phyloP scores from a whole-genome alignment of 176 grass and related monocot genomes.

The Musa beccarii region DNA sequence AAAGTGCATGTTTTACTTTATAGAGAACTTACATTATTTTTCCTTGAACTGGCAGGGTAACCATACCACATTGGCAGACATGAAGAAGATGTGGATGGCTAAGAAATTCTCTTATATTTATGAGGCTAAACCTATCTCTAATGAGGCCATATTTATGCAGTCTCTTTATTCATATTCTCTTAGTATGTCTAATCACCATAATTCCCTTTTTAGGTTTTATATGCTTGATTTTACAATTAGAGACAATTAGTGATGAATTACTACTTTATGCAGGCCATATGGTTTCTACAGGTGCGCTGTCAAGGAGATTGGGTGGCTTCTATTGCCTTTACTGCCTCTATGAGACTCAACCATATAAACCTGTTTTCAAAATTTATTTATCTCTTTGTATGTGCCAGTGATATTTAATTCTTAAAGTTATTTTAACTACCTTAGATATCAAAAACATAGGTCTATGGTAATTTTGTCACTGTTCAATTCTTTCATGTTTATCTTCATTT shows the following conservation, averaged over 20 bases:
- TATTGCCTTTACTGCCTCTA: slow-evolving; percentile 96
- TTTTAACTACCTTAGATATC: background rate
- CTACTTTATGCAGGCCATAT: slow-evolving; percentile 43
- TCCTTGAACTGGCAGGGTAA: slow-evolving; percentile 35
- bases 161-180: slow-evolving; percentile 68
- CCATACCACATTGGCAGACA: slow-evolving; percentile 30
- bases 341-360: slow-evolving; percentile 77
- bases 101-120: slow-evolving; percentile 84
- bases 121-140: slow-evolving; percentile 48
- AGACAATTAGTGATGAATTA: background rate
- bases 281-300: slow-evolving; percentile 41
- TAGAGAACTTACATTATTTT: background rate
- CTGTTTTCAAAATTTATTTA: slow-evolving; percentile 75
- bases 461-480: too few relatives aligned
- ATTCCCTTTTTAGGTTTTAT: background rate
- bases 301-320: slow-evolving; percentile 57
- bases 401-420: background rate
- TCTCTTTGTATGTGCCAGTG: slow-evolving; percentile 46
- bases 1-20: background rate
- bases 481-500: too few relatives aligned
- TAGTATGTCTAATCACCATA: slow-evolving; percentile 23
- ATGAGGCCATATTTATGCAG: slow-evolving; percentile 79
- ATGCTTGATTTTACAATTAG: background rate
- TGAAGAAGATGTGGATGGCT: slow-evolving; percentile 63
- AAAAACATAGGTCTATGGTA: background rate